Evolutionary conservation across 2,329 filamentous ascomycete species (phyloP).

Genomic region (Daldinia sp.): DNA sequence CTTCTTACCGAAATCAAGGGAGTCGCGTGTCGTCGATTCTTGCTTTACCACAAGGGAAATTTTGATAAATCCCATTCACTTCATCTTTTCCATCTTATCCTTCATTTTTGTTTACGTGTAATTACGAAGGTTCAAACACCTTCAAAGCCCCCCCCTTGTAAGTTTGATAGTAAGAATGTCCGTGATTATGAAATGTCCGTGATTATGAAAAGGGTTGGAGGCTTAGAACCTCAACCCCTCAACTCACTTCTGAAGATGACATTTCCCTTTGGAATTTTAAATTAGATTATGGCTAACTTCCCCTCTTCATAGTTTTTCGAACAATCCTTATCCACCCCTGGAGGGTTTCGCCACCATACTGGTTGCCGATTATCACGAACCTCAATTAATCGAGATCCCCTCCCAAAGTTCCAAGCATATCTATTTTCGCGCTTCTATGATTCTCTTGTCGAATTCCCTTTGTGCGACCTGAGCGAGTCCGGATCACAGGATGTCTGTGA

Average conservation of each 20-base stretch:
- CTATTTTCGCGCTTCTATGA: constrained; percentile 15
- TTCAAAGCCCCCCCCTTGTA: neutral
- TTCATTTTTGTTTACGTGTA: neutral
- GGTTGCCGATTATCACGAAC: neutral
- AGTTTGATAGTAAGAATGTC: constrained; percentile 7
- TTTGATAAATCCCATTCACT: neutral
- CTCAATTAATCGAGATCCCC: neutral
- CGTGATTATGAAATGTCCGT: neutral
- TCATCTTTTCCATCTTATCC: neutral
- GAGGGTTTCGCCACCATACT: neutral
- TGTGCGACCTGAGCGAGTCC: constrained; percentile 16
- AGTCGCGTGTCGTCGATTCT: constrained; percentile 22
- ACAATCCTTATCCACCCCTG: neutral
- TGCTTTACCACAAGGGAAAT: neutral
- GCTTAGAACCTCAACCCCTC: constrained; percentile 17
- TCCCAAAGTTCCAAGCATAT: neutral
- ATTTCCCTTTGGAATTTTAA: neutral
- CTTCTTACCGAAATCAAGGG: constrained; percentile 17
- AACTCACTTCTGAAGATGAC: neutral
- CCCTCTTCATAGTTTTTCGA: neutral
- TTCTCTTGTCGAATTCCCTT: constrained; percentile 3
- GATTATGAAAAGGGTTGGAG: neutral
- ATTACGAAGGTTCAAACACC: neutral
- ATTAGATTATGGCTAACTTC: constrained; percentile 13
- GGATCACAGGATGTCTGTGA: constrained; percentile 30